phyloP scores from a whole-genome alignment of 2,329 filamentous ascomycete genomes.

The Exophiala sp. region DNA sequence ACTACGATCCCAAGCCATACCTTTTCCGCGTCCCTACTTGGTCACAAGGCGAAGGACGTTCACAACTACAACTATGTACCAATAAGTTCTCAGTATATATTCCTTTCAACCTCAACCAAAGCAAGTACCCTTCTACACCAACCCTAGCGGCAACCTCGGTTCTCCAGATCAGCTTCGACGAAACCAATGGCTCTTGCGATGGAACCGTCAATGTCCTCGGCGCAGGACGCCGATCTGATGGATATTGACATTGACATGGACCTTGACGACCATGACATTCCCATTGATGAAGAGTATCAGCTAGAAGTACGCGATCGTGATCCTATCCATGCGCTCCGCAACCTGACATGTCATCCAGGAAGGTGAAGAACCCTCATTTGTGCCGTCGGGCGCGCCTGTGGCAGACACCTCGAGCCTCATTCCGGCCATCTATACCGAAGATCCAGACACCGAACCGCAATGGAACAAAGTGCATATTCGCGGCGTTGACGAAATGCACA shows the following conservation, averaged over 20 bases:
- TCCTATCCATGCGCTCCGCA: neutral
- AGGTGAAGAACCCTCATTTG: constrained; percentile 29
- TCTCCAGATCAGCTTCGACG: neutral
- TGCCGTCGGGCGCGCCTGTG: constrained; percentile 15
- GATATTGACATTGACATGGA: constrained; percentile 31
- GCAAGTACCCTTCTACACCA: neutral
- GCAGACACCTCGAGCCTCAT: constrained; percentile 20
- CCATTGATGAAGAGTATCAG: constrained; percentile 25
- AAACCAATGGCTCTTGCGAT: constrained; percentile 26
- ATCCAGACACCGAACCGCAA: constrained; percentile 27
- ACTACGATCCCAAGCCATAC: neutral
- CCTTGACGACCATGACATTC: constrained; percentile 23
- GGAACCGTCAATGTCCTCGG: constrained; percentile 14
- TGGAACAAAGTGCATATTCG: constrained; percentile 70
- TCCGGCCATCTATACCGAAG: constrained; percentile 29
- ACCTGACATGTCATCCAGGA: constrained; percentile 24
- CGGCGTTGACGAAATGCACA: constrained; percentile 75
- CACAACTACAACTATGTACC: neutral
- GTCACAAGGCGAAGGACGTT: neutral
- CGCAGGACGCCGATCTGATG: constrained; percentile 27
- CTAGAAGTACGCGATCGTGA: constrained; percentile 26
- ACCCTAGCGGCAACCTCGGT: neutral
- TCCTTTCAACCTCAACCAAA: neutral
- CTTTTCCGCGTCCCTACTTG: neutral
- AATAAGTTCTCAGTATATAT: neutral